phyloP scores from a whole-genome alignment of 495 filamentous ascomycete genomes.

The Lasiosphaeria ovina region DNA sequence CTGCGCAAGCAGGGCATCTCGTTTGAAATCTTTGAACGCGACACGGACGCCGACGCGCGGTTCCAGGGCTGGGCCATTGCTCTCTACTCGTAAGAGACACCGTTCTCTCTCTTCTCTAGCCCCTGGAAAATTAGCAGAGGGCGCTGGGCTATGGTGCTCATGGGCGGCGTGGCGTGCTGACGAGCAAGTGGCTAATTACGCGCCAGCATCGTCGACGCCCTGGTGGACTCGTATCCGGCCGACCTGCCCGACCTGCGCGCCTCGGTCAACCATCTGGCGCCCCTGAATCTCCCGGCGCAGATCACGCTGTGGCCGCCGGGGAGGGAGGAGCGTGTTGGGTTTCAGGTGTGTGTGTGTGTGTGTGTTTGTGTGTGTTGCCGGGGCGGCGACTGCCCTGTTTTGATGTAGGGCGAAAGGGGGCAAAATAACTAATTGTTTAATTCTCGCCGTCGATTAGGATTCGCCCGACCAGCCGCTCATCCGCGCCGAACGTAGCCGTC shows the following conservation, averaged over 20 bases:
- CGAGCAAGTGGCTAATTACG: too few relatives aligned
- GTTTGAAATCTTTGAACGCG: slow-evolving; percentile 49
- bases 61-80: slow-evolving; percentile 32
- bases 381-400: too few relatives aligned
- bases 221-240: slow-evolving; percentile 26
- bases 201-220: slow-evolving; percentile 24
- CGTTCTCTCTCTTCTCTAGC: too few relatives aligned
- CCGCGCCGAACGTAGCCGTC: slow-evolving; percentile 27
- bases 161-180: too few relatives aligned
- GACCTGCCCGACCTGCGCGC: slow-evolving; percentile 27
- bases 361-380: too few relatives aligned
- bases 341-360: slow-evolving; percentile 11
- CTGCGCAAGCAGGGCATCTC: slow-evolving; percentile 47
- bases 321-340: slow-evolving; percentile 22
- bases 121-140: too few relatives aligned
- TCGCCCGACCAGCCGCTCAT: slow-evolving; percentile 22
- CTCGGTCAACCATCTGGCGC: slow-evolving; percentile 27
- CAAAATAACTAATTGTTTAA: too few relatives aligned
- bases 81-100: slow-evolving; percentile 15
- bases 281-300: slow-evolving; percentile 24
- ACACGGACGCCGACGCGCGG: slow-evolving; percentile 21
- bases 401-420: too few relatives aligned
- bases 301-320: slow-evolving; percentile 21
- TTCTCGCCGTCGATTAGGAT: too few relatives aligned
- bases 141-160: too few relatives aligned